phyloP scores from a whole-genome alignment of 116 monocot genomes.

The Cymodocea nodosa region DNA sequence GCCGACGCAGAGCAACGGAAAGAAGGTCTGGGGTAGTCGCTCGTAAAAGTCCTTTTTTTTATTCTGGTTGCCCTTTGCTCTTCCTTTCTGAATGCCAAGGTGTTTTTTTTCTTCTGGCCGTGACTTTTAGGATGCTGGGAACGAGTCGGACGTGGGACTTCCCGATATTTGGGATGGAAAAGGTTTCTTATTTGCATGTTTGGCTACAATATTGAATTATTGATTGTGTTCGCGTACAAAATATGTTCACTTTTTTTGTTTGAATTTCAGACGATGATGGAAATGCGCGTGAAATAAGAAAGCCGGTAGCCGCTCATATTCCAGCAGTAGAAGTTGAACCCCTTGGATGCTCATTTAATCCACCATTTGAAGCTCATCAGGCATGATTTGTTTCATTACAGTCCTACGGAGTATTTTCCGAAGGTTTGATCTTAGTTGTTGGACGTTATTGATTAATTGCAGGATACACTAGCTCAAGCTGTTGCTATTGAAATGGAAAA shows the following conservation, averaged over 20 bases:
- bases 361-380: constrained; percentile 93
- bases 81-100: neutral
- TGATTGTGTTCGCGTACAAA: neutral
- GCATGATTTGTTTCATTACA: constrained; percentile 18
- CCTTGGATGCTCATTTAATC: constrained; percentile 87
- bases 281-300: constrained; percentile 29
- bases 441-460: neutral
- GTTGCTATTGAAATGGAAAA: constrained; percentile 93
- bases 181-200: constrained; percentile 16
- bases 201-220: neutral
- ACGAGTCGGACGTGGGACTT: constrained; percentile 9
- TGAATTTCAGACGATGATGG: constrained; percentile 30
- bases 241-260: neutral
- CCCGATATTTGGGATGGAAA: constrained; percentile 58
- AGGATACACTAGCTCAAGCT: constrained; percentile 93
- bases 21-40: constrained; percentile 3
- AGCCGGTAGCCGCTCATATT: constrained; percentile 25
- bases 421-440: no score
- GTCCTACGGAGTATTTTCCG: neutral
- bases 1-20: neutral
- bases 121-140: constrained; percentile 5
- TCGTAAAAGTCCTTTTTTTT: neutral
- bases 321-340: constrained; percentile 92
- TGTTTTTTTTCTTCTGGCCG: neutral
- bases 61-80: neutral